These are phyloP conservation scores for Crucihimalaya himalaica DNA, from an alignment of 345 rosid genomes.

Conservation along the genomic window DNA sequence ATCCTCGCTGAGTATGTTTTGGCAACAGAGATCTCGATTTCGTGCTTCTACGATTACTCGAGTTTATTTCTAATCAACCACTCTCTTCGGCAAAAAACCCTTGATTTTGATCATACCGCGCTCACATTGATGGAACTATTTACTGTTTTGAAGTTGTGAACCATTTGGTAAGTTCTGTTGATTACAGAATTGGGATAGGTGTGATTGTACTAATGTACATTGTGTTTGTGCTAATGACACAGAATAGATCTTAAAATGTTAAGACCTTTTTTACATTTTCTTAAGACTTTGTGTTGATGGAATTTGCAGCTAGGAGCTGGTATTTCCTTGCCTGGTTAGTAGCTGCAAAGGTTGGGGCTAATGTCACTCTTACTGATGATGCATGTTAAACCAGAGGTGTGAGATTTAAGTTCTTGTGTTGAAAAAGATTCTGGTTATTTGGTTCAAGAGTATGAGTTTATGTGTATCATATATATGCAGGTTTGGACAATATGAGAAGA, in stretches of 20 bases:
- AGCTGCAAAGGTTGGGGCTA: constrained; percentile 80
- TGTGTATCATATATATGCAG: constrained; percentile 42
- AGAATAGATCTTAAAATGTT: not conserved
- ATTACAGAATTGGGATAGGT: not conserved
- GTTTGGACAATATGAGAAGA: constrained; percentile 77
- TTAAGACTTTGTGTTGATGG: constrained; percentile 8
- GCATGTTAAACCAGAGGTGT: constrained; percentile 62
- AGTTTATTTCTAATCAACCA: constrained; percentile 38
- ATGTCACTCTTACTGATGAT: constrained; percentile 64
- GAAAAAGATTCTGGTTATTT: not conserved
- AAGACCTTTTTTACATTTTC: not conserved
- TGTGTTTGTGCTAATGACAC: not conserved
- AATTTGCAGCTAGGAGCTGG: constrained; percentile 79
- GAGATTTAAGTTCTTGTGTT: not conserved
- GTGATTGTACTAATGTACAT: not conserved
- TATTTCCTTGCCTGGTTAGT: constrained; percentile 49
- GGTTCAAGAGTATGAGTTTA: constrained; percentile 2
- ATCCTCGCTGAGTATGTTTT: constrained; percentile 87
- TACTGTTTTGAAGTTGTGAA: no score
- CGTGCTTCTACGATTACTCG: constrained; percentile 48
- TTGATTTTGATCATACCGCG: not conserved
- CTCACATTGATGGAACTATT: no score
- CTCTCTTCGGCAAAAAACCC: not conserved
- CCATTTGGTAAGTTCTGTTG: not conserved
- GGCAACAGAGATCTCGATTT: constrained; percentile 79